A percentile compares a stretch with the other conserved stretches of the same genome.
phyloP scores from a whole-genome alignment of 257 asterid species.

The Eustoma russellianum region DNA sequence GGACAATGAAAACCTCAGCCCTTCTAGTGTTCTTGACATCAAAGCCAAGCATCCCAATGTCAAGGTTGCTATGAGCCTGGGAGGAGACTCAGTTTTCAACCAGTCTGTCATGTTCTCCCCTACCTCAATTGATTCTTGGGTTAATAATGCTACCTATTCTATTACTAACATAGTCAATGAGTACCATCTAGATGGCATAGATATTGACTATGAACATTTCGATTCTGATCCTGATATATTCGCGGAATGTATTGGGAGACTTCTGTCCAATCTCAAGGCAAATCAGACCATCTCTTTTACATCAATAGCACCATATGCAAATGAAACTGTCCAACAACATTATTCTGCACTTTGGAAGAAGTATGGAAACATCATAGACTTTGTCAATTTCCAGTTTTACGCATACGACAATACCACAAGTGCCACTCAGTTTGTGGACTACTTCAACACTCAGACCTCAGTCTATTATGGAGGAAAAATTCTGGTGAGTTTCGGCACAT shows the following conservation, averaged over 20 bases:
- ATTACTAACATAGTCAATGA: conserved; percentile 31
- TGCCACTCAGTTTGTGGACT: conserved; percentile 46
- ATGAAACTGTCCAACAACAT: conserved; percentile 32
- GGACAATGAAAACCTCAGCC: conserved; percentile 50
- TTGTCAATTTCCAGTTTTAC: conserved; percentile 63
- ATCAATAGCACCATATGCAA: conserved; percentile 63
- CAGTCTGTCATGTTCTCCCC: conserved; percentile 36
- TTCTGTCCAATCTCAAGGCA: conserved; percentile 44
- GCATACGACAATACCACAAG: conserved; percentile 42
- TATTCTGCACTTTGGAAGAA: conserved; percentile 62
- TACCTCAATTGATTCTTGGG: conserved; percentile 42
- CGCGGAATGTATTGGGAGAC: conserved; percentile 57
- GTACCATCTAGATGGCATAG: conserved; percentile 60
- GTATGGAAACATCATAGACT: conserved; percentile 52
- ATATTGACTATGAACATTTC: conserved; percentile 74
- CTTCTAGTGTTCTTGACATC: conserved; percentile 41
- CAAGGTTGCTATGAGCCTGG: conserved; percentile 61
- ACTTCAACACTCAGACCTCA: conserved; percentile 41
- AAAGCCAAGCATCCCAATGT: conserved; percentile 48
- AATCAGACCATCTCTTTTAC: conserved; percentile 35
- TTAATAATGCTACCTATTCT: conserved; percentile 53
- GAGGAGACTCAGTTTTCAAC: conserved; percentile 35
- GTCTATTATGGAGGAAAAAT: conserved; percentile 49
- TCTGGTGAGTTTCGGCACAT: conserved; percentile 55
- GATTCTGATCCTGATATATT: conserved; percentile 50